Conservation (phyloP, 225 moss, liverwort and hornwort genomes). For the Asterella californica region DNA sequence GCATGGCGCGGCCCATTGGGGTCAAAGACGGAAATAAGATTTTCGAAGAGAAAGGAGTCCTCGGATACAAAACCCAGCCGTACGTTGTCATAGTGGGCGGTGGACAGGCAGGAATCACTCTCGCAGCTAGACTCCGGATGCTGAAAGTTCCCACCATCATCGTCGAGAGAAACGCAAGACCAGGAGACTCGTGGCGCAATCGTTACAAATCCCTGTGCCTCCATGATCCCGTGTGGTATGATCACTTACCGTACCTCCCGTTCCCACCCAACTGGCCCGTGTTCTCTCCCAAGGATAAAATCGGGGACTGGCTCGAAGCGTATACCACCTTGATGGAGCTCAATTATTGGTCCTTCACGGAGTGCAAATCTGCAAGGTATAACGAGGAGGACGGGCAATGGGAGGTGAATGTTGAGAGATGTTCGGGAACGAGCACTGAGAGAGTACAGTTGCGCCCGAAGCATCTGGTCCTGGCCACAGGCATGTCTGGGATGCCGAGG, state of each 20-base stretch:
- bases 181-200: constrained; percentile 29
- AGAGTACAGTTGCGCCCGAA: constrained; percentile 4
- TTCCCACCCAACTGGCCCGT: constrained; percentile 29
- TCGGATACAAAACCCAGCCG: constrained; percentile 26
- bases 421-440: neutral
- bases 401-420: constrained; percentile 21
- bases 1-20: constrained; percentile 10
- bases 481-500: constrained; percentile 22
- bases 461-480: constrained; percentile 28
- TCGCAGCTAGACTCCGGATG: constrained; percentile 23
- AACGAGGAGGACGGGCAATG: constrained; percentile 6
- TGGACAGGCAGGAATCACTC: constrained; percentile 25
- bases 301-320: constrained; percentile 34
- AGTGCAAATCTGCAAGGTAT: constrained; percentile 15
- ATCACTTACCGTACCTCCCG: constrained; percentile 30
- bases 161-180: constrained; percentile 21
- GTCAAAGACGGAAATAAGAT: neutral
- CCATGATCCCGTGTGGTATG: constrained; percentile 30
- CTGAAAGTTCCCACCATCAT: constrained; percentile 26
- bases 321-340: constrained; percentile 32
- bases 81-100: constrained; percentile 25
- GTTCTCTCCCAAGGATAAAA: constrained; percentile 26
- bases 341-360: constrained; percentile 19
- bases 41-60: constrained; percentile 3
- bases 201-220: constrained; percentile 28